These are phyloP conservation scores for Gynandropsis gynandra DNA, from an alignment of 345 rosid species.

Conservation along the genomic window DNA sequence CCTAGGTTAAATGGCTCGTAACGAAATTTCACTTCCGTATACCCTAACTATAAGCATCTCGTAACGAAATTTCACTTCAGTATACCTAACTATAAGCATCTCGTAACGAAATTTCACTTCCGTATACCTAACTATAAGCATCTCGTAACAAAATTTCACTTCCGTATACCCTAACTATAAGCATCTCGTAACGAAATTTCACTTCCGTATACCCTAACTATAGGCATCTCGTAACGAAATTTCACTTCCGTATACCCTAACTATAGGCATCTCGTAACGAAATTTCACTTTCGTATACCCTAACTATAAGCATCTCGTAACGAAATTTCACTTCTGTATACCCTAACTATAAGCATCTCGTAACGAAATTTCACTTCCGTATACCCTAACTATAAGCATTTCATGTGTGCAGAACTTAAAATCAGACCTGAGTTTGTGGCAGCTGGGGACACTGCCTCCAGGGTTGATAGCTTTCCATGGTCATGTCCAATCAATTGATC, in stretches of 20 bases:
- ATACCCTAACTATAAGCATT: not conserved
- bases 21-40: not conserved
- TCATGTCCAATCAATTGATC: conserved; percentile 55
- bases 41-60: not conserved
- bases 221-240: not conserved
- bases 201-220: not conserved
- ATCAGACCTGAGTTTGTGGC: conserved; percentile 80
- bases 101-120: not conserved
- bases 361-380: not conserved
- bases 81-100: not conserved
- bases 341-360: no score
- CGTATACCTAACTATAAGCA: not conserved
- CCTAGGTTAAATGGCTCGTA: no score
- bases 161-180: not conserved
- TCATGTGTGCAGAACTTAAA: conserved; percentile 53
- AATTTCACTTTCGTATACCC: no score
- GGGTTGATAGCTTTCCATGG: conserved; percentile 72
- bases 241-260: no score
- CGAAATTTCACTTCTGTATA: no score
- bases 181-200: not conserved
- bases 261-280: no score
- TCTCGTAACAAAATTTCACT: not conserved
- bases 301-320: no score
- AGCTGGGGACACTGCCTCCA: conserved; percentile 73
- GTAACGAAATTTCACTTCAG: no score